These are phyloP conservation scores for Chenopodium album DNA, from an alignment of 148 eudicot species.

Conservation along the genomic window DNA sequence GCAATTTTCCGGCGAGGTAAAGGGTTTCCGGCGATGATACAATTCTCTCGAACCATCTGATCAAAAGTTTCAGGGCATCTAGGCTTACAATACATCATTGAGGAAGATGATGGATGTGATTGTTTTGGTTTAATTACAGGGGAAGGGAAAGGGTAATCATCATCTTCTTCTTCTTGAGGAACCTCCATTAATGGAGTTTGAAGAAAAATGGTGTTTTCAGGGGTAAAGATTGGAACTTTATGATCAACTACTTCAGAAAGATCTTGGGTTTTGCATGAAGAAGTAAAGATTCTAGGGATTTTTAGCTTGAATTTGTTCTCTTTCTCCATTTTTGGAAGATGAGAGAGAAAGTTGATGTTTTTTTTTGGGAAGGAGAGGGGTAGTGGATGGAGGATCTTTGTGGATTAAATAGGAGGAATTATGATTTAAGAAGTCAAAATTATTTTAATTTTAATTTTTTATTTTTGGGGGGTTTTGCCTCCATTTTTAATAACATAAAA, in stretches of 20 bases:
- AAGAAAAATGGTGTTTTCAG: slow-evolving; percentile 25
- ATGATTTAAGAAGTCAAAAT: slow-evolving; percentile 4
- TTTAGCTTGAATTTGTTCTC: slow-evolving; percentile 37
- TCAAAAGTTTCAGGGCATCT: slow-evolving; percentile 38
- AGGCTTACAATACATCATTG: slow-evolving; percentile 36
- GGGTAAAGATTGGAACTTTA: slow-evolving; percentile 33
- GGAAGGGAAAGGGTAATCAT: slow-evolving; percentile 1
- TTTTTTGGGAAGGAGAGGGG: slow-evolving; percentile 24
- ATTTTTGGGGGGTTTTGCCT: neutral
- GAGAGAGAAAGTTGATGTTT: slow-evolving; percentile 22
- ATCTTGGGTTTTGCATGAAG: slow-evolving; percentile 46
- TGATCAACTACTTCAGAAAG: slow-evolving; percentile 38
- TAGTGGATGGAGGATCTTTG: slow-evolving; percentile 16
- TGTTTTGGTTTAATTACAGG: slow-evolving; percentile 22
- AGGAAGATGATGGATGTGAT: slow-evolving; percentile 22
- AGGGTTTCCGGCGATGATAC: slow-evolving; percentile 20
- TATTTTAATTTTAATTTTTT: neutral
- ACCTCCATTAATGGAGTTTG: slow-evolving; percentile 30
- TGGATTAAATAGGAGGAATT: slow-evolving; percentile 26
- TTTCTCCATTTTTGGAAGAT: slow-evolving; percentile 43
- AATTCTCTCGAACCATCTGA: slow-evolving; percentile 36
- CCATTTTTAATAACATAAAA: neutral
- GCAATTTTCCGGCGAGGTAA: slow-evolving; percentile 35
- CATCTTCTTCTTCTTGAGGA: slow-evolving; percentile 3
- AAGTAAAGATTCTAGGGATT: slow-evolving; percentile 41